Evolutionary conservation across 306 rosid species (phyloP), one percentile per base, ranked within the genome.

Genomic region (Quercus gilva): DNA sequence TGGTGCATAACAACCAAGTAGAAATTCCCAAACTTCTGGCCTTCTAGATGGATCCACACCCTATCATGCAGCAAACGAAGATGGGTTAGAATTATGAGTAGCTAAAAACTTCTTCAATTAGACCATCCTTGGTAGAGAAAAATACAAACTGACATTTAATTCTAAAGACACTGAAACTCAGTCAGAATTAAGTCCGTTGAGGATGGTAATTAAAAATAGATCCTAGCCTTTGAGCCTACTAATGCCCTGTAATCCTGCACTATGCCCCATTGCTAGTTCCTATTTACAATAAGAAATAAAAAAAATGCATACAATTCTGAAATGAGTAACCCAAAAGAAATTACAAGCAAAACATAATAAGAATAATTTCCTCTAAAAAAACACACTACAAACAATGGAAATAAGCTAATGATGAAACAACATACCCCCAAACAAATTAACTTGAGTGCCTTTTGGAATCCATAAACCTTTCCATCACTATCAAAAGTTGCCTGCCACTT

Each of bases 1-100:
- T 69, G 86, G 85, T 14, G 92, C 86, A 88, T 92, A 94, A 79
- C 98, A 92, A 68, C 98, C 97, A 25, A 94, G 97, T 82, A 94
- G 85, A 87, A 92, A 90, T 88, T 94, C 98, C 98, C 98, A 94
- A 76, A 94, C 96, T 76, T 87, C 93, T 52, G 93, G 86, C 81
- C 97, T 89, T 77, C 92, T 94, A 23, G 94, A 94, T 71, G 96
- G 96, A 87, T 94, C 97, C 73, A 94, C 90, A 37, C 98, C 98
- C 98, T 94, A 83, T 70, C 74, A 86, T 41, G 49, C 76, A 52
- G 55, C 11, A 85, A 81, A 82, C 19, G 33, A 77, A 74, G 55
- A 41, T 59, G 57, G 81, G 80, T 81, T 49, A 14, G 26, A 67
- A 84, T 82, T 69, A 77, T 65, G 77, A 83, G 78, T 41, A 80